Evolutionary conservation across 805 yeast species (phyloP).

Genomic region (Starmerella bacillaris): DNA sequence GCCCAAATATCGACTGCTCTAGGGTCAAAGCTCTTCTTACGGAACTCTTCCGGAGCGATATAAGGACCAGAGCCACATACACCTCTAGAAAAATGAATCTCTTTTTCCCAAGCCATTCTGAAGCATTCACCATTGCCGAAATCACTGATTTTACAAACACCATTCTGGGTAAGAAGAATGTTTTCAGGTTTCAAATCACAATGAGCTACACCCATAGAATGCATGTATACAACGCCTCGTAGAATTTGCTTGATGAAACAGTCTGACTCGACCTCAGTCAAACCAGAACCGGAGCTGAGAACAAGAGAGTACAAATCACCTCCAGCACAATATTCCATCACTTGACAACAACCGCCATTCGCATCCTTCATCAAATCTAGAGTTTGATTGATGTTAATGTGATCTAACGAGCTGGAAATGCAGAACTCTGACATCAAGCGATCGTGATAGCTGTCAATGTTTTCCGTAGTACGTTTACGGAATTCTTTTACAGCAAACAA

Average conservation of each 20-base stretch:
- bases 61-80: constrained; percentile 79
- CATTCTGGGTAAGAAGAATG: constrained; percentile 46
- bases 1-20: constrained; percentile 81
- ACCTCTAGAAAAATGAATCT: constrained; percentile 51
- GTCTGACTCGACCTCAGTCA: constrained; percentile 57
- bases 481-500: constrained; percentile 65
- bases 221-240: constrained; percentile 70
- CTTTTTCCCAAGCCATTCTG: constrained; percentile 74
- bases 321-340: constrained; percentile 90
- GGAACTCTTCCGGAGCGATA: constrained; percentile 79
- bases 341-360: constrained; percentile 58
- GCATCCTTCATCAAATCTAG: constrained; percentile 65
- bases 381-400: constrained; percentile 57
- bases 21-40: constrained; percentile 45
- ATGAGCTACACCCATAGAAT: constrained; percentile 81
- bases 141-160: constrained; percentile 56
- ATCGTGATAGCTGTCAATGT: constrained; percentile 38
- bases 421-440: constrained; percentile 83
- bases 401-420: constrained; percentile 60
- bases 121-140: constrained; percentile 87
- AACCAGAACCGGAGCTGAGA: constrained; percentile 33
- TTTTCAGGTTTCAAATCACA: constrained; percentile 87
- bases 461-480: constrained; percentile 42
- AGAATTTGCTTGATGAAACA: constrained; percentile 77
- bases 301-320: constrained; percentile 58